Conservation (phyloP, 352 stramenopile genomes). For the Halophytophthora batemanensis region DNA sequence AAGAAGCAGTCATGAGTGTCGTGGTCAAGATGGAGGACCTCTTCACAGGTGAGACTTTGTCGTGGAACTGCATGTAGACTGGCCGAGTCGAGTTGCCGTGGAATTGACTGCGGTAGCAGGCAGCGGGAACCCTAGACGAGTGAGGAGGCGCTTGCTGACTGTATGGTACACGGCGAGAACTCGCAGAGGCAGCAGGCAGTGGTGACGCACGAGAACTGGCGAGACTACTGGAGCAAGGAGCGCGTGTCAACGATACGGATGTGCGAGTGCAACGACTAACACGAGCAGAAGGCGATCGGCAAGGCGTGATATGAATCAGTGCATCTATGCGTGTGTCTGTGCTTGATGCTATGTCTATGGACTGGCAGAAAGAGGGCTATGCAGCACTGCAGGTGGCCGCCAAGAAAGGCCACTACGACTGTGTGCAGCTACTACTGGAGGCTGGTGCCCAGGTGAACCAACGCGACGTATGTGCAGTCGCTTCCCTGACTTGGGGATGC, state of each 20-base stretch:
- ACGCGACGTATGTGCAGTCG: conserved; percentile 35
- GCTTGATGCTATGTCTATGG: neutral
- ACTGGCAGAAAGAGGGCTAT: conserved; percentile 60
- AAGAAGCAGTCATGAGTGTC: conserved; percentile 29
- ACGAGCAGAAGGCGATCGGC: no score
- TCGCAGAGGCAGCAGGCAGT: conserved; percentile 40
- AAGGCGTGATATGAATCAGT: no score
- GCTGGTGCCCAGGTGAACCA: conserved; percentile 56
- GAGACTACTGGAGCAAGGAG: conserved; percentile 41
- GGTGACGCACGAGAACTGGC: conserved; percentile 35
- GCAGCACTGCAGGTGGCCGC: conserved; percentile 47
- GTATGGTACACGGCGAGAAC: no score
- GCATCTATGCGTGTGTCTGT: no score
- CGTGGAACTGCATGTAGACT: no score
- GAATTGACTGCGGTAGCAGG: neutral
- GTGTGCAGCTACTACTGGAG: conserved; percentile 52
- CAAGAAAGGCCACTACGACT: conserved; percentile 52
- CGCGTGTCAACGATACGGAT: conserved; percentile 54
- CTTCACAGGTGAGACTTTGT: conserved; percentile 40
- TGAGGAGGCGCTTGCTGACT: neutral
- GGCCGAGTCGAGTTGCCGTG: no score
- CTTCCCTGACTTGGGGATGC: no score
- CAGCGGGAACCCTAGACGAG: neutral
- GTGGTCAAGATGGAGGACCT: conserved; percentile 55
- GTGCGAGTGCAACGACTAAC: conserved; percentile 5